A percentile compares a stretch with the other conserved stretches of the same genome.
These are phyloP conservation scores for Ambispora gerdemannii DNA, from an alignment of 192 early-diverging fungal genomes.

Conservation along the genomic window DNA sequence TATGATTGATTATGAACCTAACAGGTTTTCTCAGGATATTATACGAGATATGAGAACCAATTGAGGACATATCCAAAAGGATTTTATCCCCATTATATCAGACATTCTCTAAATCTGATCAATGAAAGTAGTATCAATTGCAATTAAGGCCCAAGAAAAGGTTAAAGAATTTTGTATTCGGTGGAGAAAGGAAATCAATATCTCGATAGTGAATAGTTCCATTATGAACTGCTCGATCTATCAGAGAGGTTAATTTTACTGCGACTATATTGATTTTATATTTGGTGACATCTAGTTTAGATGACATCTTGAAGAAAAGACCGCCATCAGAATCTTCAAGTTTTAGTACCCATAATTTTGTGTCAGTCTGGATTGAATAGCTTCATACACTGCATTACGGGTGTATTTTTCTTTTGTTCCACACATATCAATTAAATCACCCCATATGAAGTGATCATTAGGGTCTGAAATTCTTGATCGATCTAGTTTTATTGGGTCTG, in stretches of 20 bases:
- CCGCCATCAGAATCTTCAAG: background rate
- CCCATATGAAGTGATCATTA: too few relatives aligned
- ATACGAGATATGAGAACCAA: background rate
- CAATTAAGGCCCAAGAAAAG: constrained; percentile 1
- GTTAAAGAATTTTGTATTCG: constrained; percentile 8
- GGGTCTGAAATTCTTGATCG: too few relatives aligned
- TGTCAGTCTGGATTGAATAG: background rate
- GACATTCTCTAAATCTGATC: background rate
- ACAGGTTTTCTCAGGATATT: background rate
- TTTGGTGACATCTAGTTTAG: background rate
- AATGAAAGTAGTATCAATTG: too few relatives aligned
- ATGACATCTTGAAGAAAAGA: background rate
- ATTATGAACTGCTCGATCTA: background rate
- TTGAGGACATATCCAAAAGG: background rate
- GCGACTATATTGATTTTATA: background rate
- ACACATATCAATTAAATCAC: background rate
- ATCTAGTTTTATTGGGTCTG: background rate
- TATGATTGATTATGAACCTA: constrained; percentile 4
- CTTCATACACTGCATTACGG: background rate
- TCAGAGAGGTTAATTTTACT: background rate
- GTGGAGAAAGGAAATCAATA: background rate
- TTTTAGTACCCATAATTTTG: background rate
- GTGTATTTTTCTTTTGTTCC: background rate
- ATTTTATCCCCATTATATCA: background rate
- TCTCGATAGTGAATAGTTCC: background rate